phyloP scores from a whole-genome alignment of 2,329 filamentous ascomycete species.

The Ilyonectria sp. region DNA sequence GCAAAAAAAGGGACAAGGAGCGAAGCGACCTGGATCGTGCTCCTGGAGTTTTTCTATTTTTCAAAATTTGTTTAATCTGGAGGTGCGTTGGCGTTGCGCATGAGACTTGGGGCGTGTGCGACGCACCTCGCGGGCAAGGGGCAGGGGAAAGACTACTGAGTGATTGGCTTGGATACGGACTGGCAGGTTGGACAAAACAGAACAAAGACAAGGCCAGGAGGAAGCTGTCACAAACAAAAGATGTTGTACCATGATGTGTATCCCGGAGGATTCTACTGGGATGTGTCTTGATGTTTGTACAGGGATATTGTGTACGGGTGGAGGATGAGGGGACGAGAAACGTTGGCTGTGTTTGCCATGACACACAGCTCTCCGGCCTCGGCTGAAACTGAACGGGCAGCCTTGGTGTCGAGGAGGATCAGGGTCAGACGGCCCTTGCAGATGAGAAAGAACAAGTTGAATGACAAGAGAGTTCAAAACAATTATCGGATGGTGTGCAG shows the following conservation, averaged over 20 bases:
- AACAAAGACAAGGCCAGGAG: slow-evolving; percentile 31
- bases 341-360: slow-evolving; percentile 35
- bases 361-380: slow-evolving; percentile 44
- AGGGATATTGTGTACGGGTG: slow-evolving; percentile 23
- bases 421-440: background rate
- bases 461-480: slow-evolving; percentile 4
- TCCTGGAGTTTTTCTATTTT: slow-evolving; percentile 42
- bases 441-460: slow-evolving; percentile 2
- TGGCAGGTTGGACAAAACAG: slow-evolving; percentile 39
- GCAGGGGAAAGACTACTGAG: slow-evolving; percentile 26
- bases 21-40: slow-evolving; percentile 31
- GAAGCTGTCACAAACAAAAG: slow-evolving; percentile 35
- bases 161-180: slow-evolving; percentile 35
- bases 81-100: slow-evolving; percentile 27
- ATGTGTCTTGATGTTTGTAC: slow-evolving; percentile 15
- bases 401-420: slow-evolving; percentile 40
- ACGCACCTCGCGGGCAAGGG: slow-evolving; percentile 28
- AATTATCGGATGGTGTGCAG: background rate
- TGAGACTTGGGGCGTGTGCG: slow-evolving; percentile 20
- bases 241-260: slow-evolving; percentile 45
- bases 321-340: slow-evolving; percentile 36
- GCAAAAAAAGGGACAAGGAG: slow-evolving; percentile 37
- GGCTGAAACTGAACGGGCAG: slow-evolving; percentile 11
- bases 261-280: slow-evolving; percentile 18
- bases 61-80: slow-evolving; percentile 29